Evolutionary conservation across 23 red algal genomes (phyloP), one percentile per base, ranked within the genome.

Genomic region (Cyanidium caldarium): DNA sequence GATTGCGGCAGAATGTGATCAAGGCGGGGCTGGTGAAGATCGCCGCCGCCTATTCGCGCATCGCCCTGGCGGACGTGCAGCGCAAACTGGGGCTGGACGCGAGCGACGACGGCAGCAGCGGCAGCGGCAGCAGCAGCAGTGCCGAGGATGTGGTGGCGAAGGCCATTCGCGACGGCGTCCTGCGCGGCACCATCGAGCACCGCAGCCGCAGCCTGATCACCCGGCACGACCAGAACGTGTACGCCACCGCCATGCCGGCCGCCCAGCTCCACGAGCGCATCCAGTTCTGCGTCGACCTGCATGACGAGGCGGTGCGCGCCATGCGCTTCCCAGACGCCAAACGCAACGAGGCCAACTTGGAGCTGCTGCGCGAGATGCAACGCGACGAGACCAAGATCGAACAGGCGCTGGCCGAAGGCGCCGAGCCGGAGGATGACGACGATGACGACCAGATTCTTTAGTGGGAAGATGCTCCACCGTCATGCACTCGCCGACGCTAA

Each of bases 1-100:
- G 92, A 16, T 66, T 98, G 44, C 84, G 92, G 46, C 92, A 98
- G 46, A 98, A 88, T 74, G 92, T 98, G 17, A 88, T 98, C 58
- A 98, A 98, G 70, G 86, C 92, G 2, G 92, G 92, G 16, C 65
- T 98, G 14, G 65, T 77, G 23, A 84, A 82, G 57, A 35, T 98
- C 1, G 83, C 72, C 39, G 78, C 82, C 21, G 86, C 84, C 23
- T 98, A 98, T 58, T 87, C 92, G 37, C 71, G 84, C 42, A 98
- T 98, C 37, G 67, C 92, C 10, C 66, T 98, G 31, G 56, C 45
- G 16, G 92, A 98, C 34, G 57, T 98, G 3, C 68, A 78, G 65
- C 35, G 56, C 45, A 77, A 77, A 37, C 68, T 98, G 39, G 68
- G 78, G 45, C 69, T 98, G 35, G 84, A 85, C 17, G n/a, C n/a